Conservation (phyloP, 345 rosid genomes). For the Pseudoturritis turrita region DNA sequence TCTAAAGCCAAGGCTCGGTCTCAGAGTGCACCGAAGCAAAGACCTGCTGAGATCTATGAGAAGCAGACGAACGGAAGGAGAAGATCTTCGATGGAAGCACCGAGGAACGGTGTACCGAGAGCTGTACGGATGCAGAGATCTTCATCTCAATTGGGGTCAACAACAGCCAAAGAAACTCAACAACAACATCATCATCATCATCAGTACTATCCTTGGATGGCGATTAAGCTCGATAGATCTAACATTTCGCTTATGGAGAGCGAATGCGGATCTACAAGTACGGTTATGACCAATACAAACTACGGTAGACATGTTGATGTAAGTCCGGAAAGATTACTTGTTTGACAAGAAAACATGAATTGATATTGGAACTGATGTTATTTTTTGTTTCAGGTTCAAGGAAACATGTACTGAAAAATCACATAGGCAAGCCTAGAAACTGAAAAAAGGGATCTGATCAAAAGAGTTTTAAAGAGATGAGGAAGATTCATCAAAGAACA, state of each 20-base stretch:
- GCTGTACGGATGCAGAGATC: slow-evolving; percentile 84
- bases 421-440: slow-evolving; percentile 2
- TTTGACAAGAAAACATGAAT: background rate
- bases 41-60: slow-evolving; percentile 67
- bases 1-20: slow-evolving; percentile 75
- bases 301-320: slow-evolving; percentile 63
- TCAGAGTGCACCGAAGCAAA: slow-evolving; percentile 75
- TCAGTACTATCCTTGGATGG: slow-evolving; percentile 65
- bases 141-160: slow-evolving; percentile 66
- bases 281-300: slow-evolving; percentile 59
- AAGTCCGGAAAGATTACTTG: slow-evolving; percentile 25
- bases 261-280: slow-evolving; percentile 84
- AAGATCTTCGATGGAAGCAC: slow-evolving; percentile 66
- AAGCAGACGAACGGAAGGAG: slow-evolving; percentile 59
- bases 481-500: background rate
- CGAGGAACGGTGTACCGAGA: slow-evolving; percentile 54
- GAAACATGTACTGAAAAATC: slow-evolving; percentile 11
- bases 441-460: background rate
- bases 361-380: background rate
- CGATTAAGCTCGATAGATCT: slow-evolving; percentile 76
- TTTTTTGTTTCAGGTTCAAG: slow-evolving; percentile 21
- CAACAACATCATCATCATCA: slow-evolving; percentile 31
- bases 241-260: slow-evolving; percentile 65
- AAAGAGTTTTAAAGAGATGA: background rate
- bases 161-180: slow-evolving; percentile 31